Evolutionary conservation across 2,329 filamentous ascomycete genomes (phyloP).

Genomic region (Xylaria polymorpha): DNA sequence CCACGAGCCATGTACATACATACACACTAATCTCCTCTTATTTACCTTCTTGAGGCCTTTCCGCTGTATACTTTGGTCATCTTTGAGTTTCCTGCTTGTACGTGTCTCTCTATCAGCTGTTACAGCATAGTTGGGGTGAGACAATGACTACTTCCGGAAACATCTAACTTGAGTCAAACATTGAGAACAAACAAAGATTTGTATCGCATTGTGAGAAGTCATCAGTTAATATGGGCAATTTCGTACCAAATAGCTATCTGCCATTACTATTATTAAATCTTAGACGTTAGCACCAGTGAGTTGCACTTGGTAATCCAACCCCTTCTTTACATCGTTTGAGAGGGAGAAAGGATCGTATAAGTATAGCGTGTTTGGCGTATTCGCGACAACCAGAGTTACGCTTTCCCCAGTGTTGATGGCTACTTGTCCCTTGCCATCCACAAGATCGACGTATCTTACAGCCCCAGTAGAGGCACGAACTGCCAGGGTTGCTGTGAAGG

Average conservation of each 20-base stretch:
- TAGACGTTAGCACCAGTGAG: conserved; percentile 41
- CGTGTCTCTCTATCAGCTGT: not conserved
- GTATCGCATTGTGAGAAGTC: not conserved
- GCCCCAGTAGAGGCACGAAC: conserved; percentile 49
- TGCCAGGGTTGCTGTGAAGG: conserved; percentile 57
- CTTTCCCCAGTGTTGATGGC: conserved; percentile 54
- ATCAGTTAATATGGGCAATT: not conserved
- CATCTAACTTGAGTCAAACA: conserved; percentile 19
- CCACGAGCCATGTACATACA: too few relatives aligned
- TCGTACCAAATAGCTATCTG: not conserved
- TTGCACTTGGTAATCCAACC: conserved; percentile 53
- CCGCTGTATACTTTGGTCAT: not conserved
- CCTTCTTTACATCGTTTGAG: conserved; percentile 51
- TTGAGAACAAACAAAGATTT: conserved; percentile 26
- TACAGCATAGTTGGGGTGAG: conserved; percentile 9
- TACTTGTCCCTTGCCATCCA: conserved; percentile 51
- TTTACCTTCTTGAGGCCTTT: not conserved
- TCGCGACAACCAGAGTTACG: conserved; percentile 59
- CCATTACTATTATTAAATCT: not conserved
- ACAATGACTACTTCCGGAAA: conserved; percentile 31
- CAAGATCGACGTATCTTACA: conserved; percentile 53
- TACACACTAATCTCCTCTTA: not conserved
- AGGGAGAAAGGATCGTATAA: conserved; percentile 58
- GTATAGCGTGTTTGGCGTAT: conserved; percentile 58
- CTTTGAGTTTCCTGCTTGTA: conserved; percentile 13